Conservation (phyloP, 306 rosid genomes). For the Sicyos baderoa region DNA sequence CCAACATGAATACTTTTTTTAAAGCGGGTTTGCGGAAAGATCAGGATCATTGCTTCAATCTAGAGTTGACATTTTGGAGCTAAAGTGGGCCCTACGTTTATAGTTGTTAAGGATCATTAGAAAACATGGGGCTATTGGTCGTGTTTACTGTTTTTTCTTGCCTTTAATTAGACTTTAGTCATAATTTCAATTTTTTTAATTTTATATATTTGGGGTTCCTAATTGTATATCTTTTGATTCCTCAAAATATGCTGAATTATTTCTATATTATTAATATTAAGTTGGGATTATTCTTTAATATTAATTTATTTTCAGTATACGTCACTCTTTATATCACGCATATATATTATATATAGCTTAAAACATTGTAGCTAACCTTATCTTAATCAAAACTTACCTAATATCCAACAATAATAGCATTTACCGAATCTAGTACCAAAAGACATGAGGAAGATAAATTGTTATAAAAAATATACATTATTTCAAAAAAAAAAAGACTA, state of each 20-base stretch:
- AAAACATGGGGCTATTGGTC: not conserved
- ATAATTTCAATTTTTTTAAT: no score
- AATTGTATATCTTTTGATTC: not conserved
- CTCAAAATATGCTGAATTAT: not conserved
- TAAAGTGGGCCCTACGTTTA: not conserved
- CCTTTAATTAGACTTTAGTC: not conserved
- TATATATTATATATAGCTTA: not conserved
- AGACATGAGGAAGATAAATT: no score
- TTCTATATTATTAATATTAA: no score
- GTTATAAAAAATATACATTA: no score
- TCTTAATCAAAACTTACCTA: no score
- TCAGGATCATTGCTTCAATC: constrained; percentile 6
- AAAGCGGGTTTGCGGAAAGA: not conserved
- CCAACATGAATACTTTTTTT: not conserved
- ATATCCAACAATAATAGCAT: no score
- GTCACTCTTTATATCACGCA: constrained; percentile 6
- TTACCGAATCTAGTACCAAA: no score
- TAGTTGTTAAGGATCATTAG: constrained; percentile 10
- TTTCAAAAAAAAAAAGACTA: no score
- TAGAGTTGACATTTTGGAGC: not conserved
- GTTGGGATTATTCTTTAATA: not conserved
- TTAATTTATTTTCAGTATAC: not conserved
- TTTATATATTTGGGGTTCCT: no score
- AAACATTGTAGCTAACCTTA: no score
- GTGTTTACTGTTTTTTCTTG: not conserved